phyloP scores from a whole-genome alignment of 78 protist genomes.

The Cavenderia fasciculata region DNA sequence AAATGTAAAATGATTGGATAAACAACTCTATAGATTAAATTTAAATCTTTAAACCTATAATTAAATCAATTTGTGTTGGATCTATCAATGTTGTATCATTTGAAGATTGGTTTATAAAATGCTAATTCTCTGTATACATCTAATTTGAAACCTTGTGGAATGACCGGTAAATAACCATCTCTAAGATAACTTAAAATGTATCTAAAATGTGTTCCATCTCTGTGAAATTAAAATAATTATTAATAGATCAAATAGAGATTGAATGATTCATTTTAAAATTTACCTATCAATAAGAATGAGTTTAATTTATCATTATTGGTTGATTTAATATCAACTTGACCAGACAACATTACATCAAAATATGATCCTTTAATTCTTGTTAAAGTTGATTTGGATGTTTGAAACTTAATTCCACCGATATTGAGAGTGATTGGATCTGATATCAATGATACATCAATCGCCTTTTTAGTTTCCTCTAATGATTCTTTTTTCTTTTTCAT shows the following conservation, averaged over 20 bases:
- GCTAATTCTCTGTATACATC: too few species aligned
- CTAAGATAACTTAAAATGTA: constrained; percentile 7
- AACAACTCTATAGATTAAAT: constrained; percentile 8
- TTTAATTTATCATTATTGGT: neutral
- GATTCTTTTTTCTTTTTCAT: too few species aligned
- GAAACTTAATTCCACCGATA: neutral
- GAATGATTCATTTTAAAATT: too few species aligned
- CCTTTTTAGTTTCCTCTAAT: neutral
- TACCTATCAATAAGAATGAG: constrained; percentile 15
- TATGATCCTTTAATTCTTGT: neutral
- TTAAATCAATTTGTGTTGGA: too few species aligned
- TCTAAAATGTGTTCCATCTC: constrained; percentile 23
- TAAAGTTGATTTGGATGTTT: neutral
- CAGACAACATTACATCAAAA: constrained; percentile 23
- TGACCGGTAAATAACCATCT: neutral
- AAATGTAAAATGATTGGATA: too few species aligned
- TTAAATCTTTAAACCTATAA: too few species aligned
- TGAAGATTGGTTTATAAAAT: too few species aligned
- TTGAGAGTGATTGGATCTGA: neutral
- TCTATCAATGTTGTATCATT: too few species aligned
- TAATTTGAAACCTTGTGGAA: neutral
- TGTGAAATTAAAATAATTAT: too few species aligned
- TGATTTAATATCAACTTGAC: neutral
- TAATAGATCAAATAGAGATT: too few species aligned
- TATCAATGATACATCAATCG: neutral